Percentiles rank a stretch among this genome's conserved stretches.
These are phyloP conservation scores for Loxodes magnus DNA, from an alignment of 73 alveolate species.

Conservation along the genomic window DNA sequence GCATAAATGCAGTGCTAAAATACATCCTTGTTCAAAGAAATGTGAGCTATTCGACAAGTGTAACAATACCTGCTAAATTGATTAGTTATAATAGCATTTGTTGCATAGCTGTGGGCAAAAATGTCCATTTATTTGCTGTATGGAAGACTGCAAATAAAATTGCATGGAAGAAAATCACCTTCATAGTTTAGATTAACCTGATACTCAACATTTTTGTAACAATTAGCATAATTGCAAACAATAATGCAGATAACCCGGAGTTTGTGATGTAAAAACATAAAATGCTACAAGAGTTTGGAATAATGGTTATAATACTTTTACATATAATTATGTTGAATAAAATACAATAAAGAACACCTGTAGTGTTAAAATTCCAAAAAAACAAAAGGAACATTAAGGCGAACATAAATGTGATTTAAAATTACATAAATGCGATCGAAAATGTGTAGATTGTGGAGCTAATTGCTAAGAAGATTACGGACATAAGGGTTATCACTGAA, in stretches of 20 bases:
- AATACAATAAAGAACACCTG: not conserved
- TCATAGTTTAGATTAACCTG: too few relatives aligned
- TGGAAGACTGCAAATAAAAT: not conserved
- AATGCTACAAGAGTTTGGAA: too few relatives aligned
- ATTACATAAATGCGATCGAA: slow-evolving; percentile 15
- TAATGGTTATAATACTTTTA: slow-evolving; percentile 2
- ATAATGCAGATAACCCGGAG: not conserved
- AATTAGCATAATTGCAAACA: not conserved
- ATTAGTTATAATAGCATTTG: not conserved
- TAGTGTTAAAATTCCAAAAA: not conserved
- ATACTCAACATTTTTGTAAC: not conserved
- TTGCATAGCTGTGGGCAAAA: slow-evolving; percentile 1
- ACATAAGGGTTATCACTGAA: slow-evolving; percentile 26
- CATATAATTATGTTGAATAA: not conserved
- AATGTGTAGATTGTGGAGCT: slow-evolving; percentile 34
- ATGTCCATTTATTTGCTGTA: not conserved
- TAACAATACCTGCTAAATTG: not conserved
- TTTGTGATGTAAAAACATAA: too few relatives aligned
- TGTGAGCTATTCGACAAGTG: not conserved
- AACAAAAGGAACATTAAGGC: not conserved
- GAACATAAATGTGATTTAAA: slow-evolving; percentile 2
- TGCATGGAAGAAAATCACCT: not conserved
- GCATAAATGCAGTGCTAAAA: not conserved
- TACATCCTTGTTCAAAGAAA: not conserved
- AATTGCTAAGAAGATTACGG: slow-evolving; percentile 14